Percentiles rank a stretch among this genome's conserved stretches.
Evolutionary conservation across 305 asterid genomes (phyloP).

Genomic region (Solanum hybrid): DNA sequence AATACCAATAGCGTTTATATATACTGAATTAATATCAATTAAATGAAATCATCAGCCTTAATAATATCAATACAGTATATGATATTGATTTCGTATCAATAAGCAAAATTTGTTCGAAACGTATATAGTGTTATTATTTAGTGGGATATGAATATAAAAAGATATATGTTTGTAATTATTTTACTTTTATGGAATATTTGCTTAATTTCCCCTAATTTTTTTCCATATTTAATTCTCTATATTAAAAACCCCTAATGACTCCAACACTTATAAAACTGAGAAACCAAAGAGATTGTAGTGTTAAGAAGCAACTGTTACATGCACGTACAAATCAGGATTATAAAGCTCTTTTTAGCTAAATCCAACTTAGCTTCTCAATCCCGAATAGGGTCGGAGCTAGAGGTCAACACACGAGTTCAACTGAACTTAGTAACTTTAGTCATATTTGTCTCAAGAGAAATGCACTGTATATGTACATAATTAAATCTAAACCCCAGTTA

Average conservation of each 20-base stretch:
- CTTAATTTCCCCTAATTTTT: too few relatives aligned
- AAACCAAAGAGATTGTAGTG: neutral
- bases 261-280: neutral
- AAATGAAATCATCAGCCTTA: too few relatives aligned
- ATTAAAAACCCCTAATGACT: neutral
- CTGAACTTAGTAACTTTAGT: neutral
- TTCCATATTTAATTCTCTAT: neutral
- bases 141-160: too few relatives aligned
- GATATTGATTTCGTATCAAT: too few relatives aligned
- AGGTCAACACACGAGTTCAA: neutral
- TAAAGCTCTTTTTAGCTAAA: neutral
- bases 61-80: too few relatives aligned
- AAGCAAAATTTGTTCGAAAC: too few relatives aligned
- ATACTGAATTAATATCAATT: too few relatives aligned
- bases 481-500: neutral
- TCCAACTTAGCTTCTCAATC: neutral
- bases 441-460: neutral
- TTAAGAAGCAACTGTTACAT: neutral
- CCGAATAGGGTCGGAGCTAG: neutral
- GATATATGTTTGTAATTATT: too few relatives aligned
- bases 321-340: neutral
- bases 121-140: too few relatives aligned
- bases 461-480: neutral
- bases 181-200: too few relatives aligned
- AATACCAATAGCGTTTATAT: too few relatives aligned